phyloP scores from a whole-genome alignment of 495 filamentous ascomycete species.

The Aspergillus carlsbadensis region DNA sequence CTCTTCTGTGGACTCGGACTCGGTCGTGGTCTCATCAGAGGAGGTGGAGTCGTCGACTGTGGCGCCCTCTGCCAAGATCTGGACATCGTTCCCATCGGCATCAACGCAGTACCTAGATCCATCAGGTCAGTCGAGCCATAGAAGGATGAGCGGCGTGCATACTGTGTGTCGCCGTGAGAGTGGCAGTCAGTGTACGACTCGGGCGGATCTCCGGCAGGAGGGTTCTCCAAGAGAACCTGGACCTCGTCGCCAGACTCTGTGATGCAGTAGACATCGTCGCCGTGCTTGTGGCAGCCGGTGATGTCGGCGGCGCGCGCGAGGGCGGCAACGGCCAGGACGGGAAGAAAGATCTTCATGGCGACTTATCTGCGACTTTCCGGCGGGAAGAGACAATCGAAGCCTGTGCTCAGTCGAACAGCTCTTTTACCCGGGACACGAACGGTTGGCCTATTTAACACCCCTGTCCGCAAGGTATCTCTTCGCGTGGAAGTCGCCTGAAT shows the following conservation, averaged over 20 bases:
- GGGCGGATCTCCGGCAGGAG: conserved; percentile 43
- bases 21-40: conserved; percentile 17
- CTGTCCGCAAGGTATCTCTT: conserved; percentile 9
- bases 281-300: conserved; percentile 42
- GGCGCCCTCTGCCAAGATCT: conserved; percentile 32
- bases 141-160: conserved; percentile 10
- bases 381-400: not conserved
- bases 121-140: not conserved
- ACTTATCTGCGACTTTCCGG: not conserved
- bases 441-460: conserved; percentile 3
- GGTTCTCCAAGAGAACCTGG: conserved; percentile 36
- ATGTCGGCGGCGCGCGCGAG: conserved; percentile 23
- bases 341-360: conserved; percentile 7
- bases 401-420: not conserved
- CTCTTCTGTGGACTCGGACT: not conserved
- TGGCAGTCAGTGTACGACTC: conserved; percentile 54
- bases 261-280: conserved; percentile 41
- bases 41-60: conserved; percentile 14
- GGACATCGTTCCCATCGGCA: conserved; percentile 47
- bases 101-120: conserved; percentile 45
- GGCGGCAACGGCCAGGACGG: conserved; percentile 4
- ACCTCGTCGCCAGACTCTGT: conserved; percentile 38
- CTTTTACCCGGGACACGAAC: not conserved
- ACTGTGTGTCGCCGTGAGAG: conserved; percentile 46
- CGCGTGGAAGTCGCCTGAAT: not conserved